phyloP scores from a whole-genome alignment of 2,329 filamentous ascomycete species.

The Fusarium torreyae region DNA sequence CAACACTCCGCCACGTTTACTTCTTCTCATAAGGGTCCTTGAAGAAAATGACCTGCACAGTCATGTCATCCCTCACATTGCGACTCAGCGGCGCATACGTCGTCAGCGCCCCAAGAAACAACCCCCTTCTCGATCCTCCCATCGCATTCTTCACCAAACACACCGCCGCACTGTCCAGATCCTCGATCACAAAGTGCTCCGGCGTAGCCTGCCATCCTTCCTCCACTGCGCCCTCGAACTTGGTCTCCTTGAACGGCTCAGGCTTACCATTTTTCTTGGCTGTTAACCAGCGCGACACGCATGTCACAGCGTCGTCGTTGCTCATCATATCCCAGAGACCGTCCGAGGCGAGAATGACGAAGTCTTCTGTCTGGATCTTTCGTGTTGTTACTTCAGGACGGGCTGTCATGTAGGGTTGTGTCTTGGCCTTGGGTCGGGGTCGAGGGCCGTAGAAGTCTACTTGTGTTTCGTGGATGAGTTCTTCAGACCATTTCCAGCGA shows the following conservation, averaged over 20 bases:
- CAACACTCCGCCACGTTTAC: conserved; percentile 60
- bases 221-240: conserved; percentile 35
- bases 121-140: conserved; percentile 80
- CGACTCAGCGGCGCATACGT: conserved; percentile 79
- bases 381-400: conserved; percentile 75
- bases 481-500: conserved; percentile 75
- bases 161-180: conserved; percentile 82
- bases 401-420: conserved; percentile 78
- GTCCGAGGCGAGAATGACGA: conserved; percentile 77
- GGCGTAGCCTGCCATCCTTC: conserved; percentile 49
- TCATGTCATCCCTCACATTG: conserved; percentile 79
- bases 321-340: conserved; percentile 76
- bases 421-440: conserved; percentile 61
- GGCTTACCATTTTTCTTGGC: conserved; percentile 48
- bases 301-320: conserved; percentile 70
- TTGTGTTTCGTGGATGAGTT: conserved; percentile 54
- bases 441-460: conserved; percentile 65
- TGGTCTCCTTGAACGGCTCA: conserved; percentile 43
- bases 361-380: conserved; percentile 64
- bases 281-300: conserved; percentile 69
- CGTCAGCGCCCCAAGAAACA: conserved; percentile 81
- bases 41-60: conserved; percentile 85
- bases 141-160: conserved; percentile 86
- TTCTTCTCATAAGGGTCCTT: conserved; percentile 70
- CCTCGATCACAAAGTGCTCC: conserved; percentile 80